Evolutionary conservation across 2,329 filamentous ascomycete species (phyloP).

Genomic region (Aspergillus quadrilineatus): DNA sequence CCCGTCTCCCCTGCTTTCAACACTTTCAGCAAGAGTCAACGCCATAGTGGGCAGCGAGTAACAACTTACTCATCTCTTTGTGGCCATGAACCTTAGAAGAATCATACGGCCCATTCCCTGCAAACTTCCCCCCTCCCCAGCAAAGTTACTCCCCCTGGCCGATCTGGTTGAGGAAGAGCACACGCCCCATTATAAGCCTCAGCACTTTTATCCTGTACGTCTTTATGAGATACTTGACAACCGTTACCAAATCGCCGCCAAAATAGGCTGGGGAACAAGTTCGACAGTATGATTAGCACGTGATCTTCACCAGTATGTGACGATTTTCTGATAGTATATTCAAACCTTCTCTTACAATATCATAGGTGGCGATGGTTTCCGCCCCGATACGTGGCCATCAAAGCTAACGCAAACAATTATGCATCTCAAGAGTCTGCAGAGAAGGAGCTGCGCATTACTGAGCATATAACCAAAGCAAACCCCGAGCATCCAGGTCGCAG

Average conservation of each 20-base stretch:
- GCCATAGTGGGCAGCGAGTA: too few relatives aligned
- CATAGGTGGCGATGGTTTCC: conserved; percentile 27
- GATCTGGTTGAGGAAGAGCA: conserved; percentile 17
- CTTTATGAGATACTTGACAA: conserved; percentile 28
- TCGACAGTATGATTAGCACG: conserved; percentile 45
- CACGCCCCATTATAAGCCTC: conserved; percentile 12
- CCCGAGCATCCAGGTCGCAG: conserved; percentile 29
- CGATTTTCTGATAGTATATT: too few relatives aligned
- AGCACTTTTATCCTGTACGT: conserved; percentile 16
- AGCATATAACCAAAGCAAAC: conserved; percentile 30
- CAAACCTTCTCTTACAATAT: not conserved
- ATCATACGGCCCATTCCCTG: conserved; percentile 12
- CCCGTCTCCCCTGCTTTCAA: too few relatives aligned
- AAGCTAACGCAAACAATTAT: conserved; percentile 31
- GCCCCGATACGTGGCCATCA: conserved; percentile 34
- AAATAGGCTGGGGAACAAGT: conserved; percentile 40
- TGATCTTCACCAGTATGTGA: conserved; percentile 26
- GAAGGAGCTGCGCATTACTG: conserved; percentile 31
- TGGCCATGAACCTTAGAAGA: not conserved
- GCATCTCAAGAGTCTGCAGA: conserved; percentile 19
- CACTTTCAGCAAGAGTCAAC: too few relatives aligned
- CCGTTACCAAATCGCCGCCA: conserved; percentile 39
- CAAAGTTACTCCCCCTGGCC: conserved; percentile 11
- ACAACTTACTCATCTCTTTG: too few relatives aligned
- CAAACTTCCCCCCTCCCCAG: not conserved